phyloP scores from a whole-genome alignment of 352 stramenopile genomes.

The Phytophthora agathidicida region DNA sequence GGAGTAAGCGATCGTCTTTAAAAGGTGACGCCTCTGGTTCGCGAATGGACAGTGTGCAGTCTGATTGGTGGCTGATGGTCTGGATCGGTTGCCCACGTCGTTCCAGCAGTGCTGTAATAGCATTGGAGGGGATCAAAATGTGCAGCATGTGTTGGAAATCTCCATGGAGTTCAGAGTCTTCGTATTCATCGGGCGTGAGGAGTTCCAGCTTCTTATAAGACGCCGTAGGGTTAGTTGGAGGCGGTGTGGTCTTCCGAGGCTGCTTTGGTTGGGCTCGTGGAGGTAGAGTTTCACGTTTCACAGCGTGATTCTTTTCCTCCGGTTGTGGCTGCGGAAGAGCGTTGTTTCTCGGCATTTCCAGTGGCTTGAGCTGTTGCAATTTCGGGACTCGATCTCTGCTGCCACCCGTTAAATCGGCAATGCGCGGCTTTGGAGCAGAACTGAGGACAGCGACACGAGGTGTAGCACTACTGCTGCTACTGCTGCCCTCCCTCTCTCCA shows the following conservation, averaged over 20 bases:
- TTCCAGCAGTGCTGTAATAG: constrained; percentile 58
- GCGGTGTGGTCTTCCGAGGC: not conserved
- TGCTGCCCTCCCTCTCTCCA: not conserved
- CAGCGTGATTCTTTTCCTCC: constrained; percentile 3
- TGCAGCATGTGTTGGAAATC: constrained; percentile 64
- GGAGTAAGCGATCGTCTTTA: constrained; percentile 60
- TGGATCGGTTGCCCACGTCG: constrained; percentile 56
- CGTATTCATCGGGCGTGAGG: constrained; percentile 53
- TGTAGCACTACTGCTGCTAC: not conserved
- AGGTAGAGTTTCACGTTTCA: constrained; percentile 4
- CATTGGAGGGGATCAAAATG: constrained; percentile 66
- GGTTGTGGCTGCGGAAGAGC: not conserved
- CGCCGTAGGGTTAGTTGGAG: constrained; percentile 3
- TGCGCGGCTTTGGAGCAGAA: constrained; percentile 11
- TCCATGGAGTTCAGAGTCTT: constrained; percentile 59
- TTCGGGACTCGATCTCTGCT: constrained; percentile 2
- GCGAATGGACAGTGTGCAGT: constrained; percentile 65
- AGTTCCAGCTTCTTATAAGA: constrained; percentile 22
- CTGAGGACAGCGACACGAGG: constrained; percentile 19
- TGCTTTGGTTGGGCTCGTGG: constrained; percentile 16
- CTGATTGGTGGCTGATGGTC: constrained; percentile 46
- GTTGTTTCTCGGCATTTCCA: constrained; percentile 17
- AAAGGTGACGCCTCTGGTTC: constrained; percentile 44
- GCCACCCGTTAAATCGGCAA: constrained; percentile 11
- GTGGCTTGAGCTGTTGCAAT: constrained; percentile 23